Percentiles rank a stretch among this genome's conserved stretches.
Conservation (phyloP, 768 basidiomycete species). For the Hemileccinum impolitum region DNA sequence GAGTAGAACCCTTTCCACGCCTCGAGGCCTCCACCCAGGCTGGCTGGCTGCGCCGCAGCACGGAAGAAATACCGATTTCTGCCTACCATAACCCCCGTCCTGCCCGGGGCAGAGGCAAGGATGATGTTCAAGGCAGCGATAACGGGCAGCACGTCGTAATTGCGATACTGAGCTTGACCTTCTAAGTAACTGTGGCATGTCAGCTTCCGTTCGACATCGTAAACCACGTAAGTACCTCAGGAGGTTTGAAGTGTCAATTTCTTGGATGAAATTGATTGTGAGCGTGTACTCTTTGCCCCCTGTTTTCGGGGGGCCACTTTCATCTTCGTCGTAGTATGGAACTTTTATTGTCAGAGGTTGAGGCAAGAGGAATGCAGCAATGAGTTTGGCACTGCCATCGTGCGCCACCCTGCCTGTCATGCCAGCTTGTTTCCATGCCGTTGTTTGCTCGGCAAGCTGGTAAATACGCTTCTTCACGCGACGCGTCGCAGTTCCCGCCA, state of each 20-base stretch:
- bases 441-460: conserved; percentile 44
- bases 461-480: conserved; percentile 47
- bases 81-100: conserved; percentile 50
- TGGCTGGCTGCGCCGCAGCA: conserved; percentile 24
- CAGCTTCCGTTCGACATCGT: neutral
- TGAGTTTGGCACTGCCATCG: conserved; percentile 44
- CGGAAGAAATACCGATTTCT: conserved; percentile 53
- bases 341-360: conserved; percentile 41
- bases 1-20: conserved; percentile 55
- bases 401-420: conserved; percentile 44
- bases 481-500: conserved; percentile 28
- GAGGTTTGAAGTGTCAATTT: conserved; percentile 43
- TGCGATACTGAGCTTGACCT: conserved; percentile 41
- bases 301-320: conserved; percentile 27
- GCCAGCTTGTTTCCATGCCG: conserved; percentile 39
- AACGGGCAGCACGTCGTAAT: conserved; percentile 45
- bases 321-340: conserved; percentile 45
- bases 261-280: conserved; percentile 40
- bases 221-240: conserved; percentile 30
- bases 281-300: conserved; percentile 43
- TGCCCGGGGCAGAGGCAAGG: conserved; percentile 42
- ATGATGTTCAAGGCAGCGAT: conserved; percentile 51
- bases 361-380: conserved; percentile 39
- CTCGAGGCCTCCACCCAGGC: conserved; percentile 50
- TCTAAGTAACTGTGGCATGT: conserved; percentile 38